phyloP scores from a whole-genome alignment of 768 basidiomycete species.

The Leccinum imitatum region DNA sequence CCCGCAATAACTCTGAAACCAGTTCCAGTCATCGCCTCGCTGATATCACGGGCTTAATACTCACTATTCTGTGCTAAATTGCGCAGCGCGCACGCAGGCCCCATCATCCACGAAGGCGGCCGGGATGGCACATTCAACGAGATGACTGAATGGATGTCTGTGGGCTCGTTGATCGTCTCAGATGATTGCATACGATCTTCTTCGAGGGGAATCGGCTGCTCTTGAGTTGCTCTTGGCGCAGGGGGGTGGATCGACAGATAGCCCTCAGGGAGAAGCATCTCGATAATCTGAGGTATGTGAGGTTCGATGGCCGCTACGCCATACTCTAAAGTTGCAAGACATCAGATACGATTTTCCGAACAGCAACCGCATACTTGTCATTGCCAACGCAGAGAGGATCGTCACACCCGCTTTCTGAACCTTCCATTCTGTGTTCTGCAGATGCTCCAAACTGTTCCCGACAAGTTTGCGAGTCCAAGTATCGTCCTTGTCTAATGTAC shows the following conservation, averaged over 20 bases:
- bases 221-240: no score
- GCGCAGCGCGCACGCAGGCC: background rate
- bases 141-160: background rate
- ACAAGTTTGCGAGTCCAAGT: background rate
- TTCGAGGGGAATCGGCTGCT: no score
- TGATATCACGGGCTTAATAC: background rate
- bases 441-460: background rate
- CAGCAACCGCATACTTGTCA: background rate
- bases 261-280: background rate
- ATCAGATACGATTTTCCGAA: background rate
- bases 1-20: background rate
- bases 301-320: background rate
- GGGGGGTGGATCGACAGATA: background rate
- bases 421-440: background rate
- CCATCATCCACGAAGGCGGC: background rate
- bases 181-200: background rate
- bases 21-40: background rate
- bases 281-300: background rate
- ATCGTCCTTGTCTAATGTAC: background rate
- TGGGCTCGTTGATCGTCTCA: background rate
- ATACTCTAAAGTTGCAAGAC: background rate
- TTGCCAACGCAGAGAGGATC: background rate
- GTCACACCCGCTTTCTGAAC: background rate
- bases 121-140: background rate
- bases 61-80: background rate